A percentile compares a stretch with the other conserved stretches of the same genome.
These are phyloP conservation scores for Venturia aucupariae DNA, from an alignment of 2,329 filamentous ascomycete genomes.

Conservation along the genomic window DNA sequence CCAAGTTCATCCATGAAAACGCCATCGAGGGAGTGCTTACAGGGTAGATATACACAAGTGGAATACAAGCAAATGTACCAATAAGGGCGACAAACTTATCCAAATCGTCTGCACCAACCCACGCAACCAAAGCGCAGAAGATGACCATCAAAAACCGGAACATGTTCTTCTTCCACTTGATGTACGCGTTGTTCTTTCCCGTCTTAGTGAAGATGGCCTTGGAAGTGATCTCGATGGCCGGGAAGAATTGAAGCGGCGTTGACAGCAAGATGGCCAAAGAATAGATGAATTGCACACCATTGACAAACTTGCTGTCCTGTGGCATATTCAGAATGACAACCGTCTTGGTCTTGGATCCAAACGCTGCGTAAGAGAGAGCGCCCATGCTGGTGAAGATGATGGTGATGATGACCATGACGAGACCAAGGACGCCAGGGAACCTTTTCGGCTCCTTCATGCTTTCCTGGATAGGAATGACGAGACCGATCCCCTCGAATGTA, in stretches of 20 bases:
- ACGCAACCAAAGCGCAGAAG: conserved; percentile 78
- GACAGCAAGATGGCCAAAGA: conserved; percentile 95
- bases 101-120: conserved; percentile 82
- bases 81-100: conserved; percentile 97
- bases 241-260: conserved; percentile 93
- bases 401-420: conserved; percentile 93
- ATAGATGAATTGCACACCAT: conserved; percentile 92
- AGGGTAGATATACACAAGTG: conserved; percentile 93
- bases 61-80: conserved; percentile 95
- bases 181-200: conserved; percentile 94
- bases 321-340: conserved; percentile 94
- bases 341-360: conserved; percentile 89
- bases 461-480: conserved; percentile 96
- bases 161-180: conserved; percentile 99
- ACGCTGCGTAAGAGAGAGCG: conserved; percentile 89
- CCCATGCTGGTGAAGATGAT: conserved; percentile 85
- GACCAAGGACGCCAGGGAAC: conserved; percentile 79
- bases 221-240: conserved; percentile 91
- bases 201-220: conserved; percentile 89
- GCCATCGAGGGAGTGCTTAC: conserved; percentile 44
- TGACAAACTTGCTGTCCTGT: conserved; percentile 91
- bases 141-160: conserved; percentile 92
- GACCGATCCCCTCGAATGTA: conserved; percentile 93
- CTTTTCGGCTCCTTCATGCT: conserved; percentile 88
- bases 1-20: conserved; percentile 20